A percentile compares a stretch with the other conserved stretches of the same genome.
Evolutionary conservation across 73 alveolate species (phyloP).

Genomic region (Blepharisma stoltei): DNA sequence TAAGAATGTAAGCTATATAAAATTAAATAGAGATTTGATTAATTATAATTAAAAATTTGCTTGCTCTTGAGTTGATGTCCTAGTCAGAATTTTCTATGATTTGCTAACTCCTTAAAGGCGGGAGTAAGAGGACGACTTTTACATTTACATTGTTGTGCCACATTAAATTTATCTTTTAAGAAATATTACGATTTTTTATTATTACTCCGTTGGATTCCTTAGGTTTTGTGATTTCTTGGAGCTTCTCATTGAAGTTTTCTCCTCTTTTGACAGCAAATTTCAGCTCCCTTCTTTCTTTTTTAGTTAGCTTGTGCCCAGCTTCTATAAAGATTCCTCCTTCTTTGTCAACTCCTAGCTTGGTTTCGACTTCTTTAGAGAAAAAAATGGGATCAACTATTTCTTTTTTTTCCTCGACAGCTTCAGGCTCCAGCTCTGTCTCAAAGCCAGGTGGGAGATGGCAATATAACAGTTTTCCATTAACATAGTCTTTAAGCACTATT

Average conservation of each 20-base stretch:
- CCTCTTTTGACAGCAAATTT: constrained; percentile 53
- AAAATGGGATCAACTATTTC: constrained; percentile 13
- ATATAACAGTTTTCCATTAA: constrained; percentile 87
- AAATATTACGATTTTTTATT: too few species aligned
- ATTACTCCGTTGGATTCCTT: neutral
- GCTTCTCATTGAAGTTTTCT: constrained; percentile 13
- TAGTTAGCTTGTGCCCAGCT: constrained; percentile 45
- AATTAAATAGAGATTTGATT: too few species aligned
- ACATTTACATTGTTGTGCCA: too few species aligned
- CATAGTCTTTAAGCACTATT: constrained; percentile 90
- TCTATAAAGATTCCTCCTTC: constrained; percentile 32
- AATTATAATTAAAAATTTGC: too few species aligned
- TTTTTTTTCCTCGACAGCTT: constrained; percentile 37
- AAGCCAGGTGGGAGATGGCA: constrained; percentile 91
- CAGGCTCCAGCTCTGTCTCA: constrained; percentile 55
- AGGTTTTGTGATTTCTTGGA: constrained; percentile 15
- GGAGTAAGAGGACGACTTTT: too few species aligned
- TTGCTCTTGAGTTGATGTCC: too few species aligned
- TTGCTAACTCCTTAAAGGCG: too few species aligned
- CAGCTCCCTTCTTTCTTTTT: constrained; percentile 50
- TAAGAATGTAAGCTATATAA: too few species aligned
- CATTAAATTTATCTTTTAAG: too few species aligned
- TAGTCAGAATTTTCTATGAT: too few species aligned
- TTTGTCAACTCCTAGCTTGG: constrained; percentile 37
- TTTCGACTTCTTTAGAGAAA: constrained; percentile 2